phyloP scores from a whole-genome alignment of 139 green algal genomes.

The Picochlorum costavermella region DNA sequence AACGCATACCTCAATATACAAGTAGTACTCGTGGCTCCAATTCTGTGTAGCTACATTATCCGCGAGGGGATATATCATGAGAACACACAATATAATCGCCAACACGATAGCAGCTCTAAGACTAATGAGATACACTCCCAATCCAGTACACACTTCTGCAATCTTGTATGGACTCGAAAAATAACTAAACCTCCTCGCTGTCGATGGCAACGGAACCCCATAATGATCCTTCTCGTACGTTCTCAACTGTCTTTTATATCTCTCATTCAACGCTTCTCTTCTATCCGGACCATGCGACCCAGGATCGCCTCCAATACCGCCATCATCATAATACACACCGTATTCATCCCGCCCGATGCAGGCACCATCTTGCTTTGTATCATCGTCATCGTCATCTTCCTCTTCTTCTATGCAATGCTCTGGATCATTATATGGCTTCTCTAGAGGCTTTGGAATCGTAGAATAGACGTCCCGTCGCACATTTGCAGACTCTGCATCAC shows the following conservation, averaged over 20 bases:
- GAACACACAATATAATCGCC: slow-evolving; percentile 29
- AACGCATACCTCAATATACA: slow-evolving; percentile 10
- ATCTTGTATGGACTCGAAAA: slow-evolving; percentile 19
- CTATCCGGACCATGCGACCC: slow-evolving; percentile 4
- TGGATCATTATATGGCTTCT: no score
- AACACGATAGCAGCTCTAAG: slow-evolving; percentile 17
- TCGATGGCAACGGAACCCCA: slow-evolving; percentile 21
- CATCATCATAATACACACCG: neutral
- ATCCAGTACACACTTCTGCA: slow-evolving; percentile 24
- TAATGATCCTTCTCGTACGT: slow-evolving; percentile 16
- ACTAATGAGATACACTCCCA: slow-evolving; percentile 28
- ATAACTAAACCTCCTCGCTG: slow-evolving; percentile 19
- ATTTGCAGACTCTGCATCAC: no score
- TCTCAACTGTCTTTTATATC: slow-evolving; percentile 19
- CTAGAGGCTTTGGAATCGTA: no score
- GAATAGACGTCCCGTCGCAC: no score
- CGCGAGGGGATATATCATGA: slow-evolving; percentile 33
- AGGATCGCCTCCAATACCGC: neutral
- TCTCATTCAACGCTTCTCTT: slow-evolving; percentile 14
- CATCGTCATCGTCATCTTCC: no score
- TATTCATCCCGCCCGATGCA: no score
- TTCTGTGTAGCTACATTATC: slow-evolving; percentile 23
- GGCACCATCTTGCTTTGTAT: no score
- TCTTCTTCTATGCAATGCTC: no score
- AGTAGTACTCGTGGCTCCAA: slow-evolving; percentile 25